Conservation (phyloP, 805 yeast species). For the Candida tibetensis region DNA sequence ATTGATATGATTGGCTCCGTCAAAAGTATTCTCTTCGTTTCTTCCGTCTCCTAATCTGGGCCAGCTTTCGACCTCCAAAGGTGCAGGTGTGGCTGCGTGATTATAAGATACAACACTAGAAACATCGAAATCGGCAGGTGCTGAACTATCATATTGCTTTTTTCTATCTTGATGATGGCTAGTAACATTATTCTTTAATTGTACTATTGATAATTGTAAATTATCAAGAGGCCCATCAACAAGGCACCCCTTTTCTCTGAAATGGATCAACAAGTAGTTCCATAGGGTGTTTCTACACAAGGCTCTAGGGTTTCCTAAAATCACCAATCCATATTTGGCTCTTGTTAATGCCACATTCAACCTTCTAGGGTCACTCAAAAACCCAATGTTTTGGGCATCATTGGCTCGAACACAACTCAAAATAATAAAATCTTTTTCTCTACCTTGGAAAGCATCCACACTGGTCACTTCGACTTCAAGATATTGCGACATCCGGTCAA, state of each 20-base stretch:
- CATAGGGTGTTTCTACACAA: conserved; percentile 69
- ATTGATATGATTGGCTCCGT: conserved; percentile 12
- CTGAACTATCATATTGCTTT: neutral
- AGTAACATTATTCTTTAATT: conserved; percentile 22
- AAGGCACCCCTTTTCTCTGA: conserved; percentile 78
- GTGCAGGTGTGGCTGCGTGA: conserved; percentile 6
- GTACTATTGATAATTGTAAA: conserved; percentile 68
- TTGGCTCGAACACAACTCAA: conserved; percentile 45
- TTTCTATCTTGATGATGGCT: conserved; percentile 3
- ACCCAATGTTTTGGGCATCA: conserved; percentile 39
- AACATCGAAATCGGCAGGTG: conserved; percentile 24
- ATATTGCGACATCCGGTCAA: conserved; percentile 57
- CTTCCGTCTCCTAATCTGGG: conserved; percentile 22
- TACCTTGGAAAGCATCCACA: conserved; percentile 61
- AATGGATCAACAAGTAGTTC: conserved; percentile 75
- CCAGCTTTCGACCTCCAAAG: conserved; percentile 19
- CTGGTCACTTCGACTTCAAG: conserved; percentile 81
- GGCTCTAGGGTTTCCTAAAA: conserved; percentile 82
- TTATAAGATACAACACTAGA: conserved; percentile 27
- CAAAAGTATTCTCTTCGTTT: conserved; percentile 10
- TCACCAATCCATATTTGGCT: conserved; percentile 43
- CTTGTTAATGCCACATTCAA: conserved; percentile 45
- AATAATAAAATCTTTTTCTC: conserved; percentile 46
- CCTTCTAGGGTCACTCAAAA: conserved; percentile 43
- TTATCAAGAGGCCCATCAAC: conserved; percentile 88